Evolutionary conservation across 164 flowering plant genomes (phyloP).

Genomic region (Stephania cephalantha): DNA sequence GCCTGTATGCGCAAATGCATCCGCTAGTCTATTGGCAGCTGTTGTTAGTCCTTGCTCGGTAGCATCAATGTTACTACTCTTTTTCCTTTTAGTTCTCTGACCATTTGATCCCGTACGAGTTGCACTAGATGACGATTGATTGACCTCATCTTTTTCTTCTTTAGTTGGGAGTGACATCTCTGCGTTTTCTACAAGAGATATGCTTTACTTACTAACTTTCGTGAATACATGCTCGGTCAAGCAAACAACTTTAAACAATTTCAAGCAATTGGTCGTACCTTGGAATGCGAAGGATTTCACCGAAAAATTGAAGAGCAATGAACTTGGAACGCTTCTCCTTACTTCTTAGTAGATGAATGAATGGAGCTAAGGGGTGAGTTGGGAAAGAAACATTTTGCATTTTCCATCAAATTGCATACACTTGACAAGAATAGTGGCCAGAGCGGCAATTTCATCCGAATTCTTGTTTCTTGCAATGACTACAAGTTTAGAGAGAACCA

Average conservation of each 20-base stretch:
- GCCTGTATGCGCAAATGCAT: too few relatives aligned
- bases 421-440: conserved; percentile 50
- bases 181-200: too few relatives aligned
- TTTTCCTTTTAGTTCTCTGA: too few relatives aligned
- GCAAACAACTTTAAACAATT: conserved; percentile 4
- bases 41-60: too few relatives aligned
- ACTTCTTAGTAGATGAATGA: conserved; percentile 45
- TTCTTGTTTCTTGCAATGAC: conserved; percentile 30
- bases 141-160: too few relatives aligned
- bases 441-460: conserved; percentile 40
- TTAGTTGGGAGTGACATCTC: too few relatives aligned
- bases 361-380: conserved; percentile 44
- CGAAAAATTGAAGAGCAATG: conserved; percentile 52
- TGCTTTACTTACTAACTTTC: neutral
- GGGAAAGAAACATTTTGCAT: conserved; percentile 45
- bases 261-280: conserved; percentile 33
- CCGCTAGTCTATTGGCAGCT: too few relatives aligned
- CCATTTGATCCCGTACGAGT: too few relatives aligned
- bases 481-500: conserved; percentile 43
- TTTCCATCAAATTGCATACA: conserved; percentile 69
- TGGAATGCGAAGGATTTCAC: conserved; percentile 63
- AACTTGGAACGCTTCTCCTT: conserved; percentile 38
- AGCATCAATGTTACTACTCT: too few relatives aligned
- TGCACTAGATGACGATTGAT: too few relatives aligned
- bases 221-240: neutral